These are phyloP conservation scores for Triticum timopheevii DNA, from an alignment of 176 grass and related monocot genomes.

Conservation along the genomic window DNA sequence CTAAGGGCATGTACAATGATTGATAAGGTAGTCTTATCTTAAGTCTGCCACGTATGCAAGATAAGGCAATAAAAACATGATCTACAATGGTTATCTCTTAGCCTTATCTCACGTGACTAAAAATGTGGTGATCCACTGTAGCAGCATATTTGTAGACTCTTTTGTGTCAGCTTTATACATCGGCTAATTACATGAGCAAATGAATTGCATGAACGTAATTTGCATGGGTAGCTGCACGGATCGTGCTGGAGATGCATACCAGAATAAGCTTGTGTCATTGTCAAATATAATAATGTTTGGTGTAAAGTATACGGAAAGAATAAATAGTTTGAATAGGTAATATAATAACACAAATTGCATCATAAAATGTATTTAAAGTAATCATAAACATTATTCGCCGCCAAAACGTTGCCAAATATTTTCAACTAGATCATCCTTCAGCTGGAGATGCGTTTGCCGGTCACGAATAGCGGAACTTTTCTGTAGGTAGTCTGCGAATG, in stretches of 20 bases:
- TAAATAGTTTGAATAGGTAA: too few relatives aligned
- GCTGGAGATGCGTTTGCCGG: neutral
- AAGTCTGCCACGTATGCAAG: neutral
- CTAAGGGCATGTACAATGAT: neutral
- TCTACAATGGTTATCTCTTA: neutral
- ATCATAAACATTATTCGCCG: neutral
- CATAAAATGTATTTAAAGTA: neutral
- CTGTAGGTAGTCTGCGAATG: neutral
- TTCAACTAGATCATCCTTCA: constrained; percentile 4
- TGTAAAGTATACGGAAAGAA: too few relatives aligned
- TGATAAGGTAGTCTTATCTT: neutral
- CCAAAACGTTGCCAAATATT: neutral
- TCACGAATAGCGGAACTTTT: neutral
- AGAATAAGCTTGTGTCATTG: too few relatives aligned
- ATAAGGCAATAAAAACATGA: neutral
- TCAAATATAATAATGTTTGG: too few relatives aligned
- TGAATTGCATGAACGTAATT: too few relatives aligned
- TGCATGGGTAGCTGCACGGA: too few relatives aligned
- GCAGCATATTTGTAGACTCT: neutral
- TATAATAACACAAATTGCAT: neutral
- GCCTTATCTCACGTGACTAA: neutral
- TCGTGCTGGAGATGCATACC: too few relatives aligned
- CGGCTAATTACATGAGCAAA: too few relatives aligned
- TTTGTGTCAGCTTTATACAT: neutral
- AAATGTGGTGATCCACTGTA: neutral